Evolutionary conservation across 192 early-diverging fungal genomes (phyloP), one percentile per base, ranked within the genome.

Genomic region (Piromyces sp.): DNA sequence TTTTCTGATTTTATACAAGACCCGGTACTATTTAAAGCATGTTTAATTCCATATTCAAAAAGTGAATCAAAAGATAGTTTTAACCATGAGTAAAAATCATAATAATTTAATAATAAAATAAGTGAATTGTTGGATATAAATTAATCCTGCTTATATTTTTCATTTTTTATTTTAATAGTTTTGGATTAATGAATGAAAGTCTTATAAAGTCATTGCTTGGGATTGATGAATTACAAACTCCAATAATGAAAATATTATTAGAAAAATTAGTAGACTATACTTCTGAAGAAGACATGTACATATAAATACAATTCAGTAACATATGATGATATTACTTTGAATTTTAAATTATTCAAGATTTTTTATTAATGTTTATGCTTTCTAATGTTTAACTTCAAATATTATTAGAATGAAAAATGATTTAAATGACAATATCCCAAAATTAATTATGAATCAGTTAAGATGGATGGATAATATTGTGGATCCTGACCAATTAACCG

Each of bases 401-500:
- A 33, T 14, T 38, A n/a, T 51, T 51, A 51, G 42, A 5, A 51
- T 51, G 15, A 51, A 51, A 51, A 51, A 14, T 51, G 42, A 51
- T 51, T 51, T 51, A 51, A 51, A 51, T 51, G 42, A 51, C 9
- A 86, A 84, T 15, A 85, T 87, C 13, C 88, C 90, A 28, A 87
- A 90, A 26, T 84, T 92, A 58, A 89, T 94, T 30, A 80, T 95
- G 30, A 91, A 93, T 26, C 94, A 95, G 83, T 80, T 95, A 79
- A 87, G 91, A 81, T 94, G 93, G 93, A 85, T 95, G 37, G 92
- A 93, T 84, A 90, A 94, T 79, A 87, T 94, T 30, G 87, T 91
- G 0, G 87, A 93, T 42, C 91, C 94, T 2, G 84, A 85, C 5
- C 81, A 83, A 29, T 85, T 95, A 79, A 86, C 91, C 11, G 84